These are phyloP conservation scores for Betula pendula DNA, from an alignment of 306 rosid species.

Conservation along the genomic window DNA sequence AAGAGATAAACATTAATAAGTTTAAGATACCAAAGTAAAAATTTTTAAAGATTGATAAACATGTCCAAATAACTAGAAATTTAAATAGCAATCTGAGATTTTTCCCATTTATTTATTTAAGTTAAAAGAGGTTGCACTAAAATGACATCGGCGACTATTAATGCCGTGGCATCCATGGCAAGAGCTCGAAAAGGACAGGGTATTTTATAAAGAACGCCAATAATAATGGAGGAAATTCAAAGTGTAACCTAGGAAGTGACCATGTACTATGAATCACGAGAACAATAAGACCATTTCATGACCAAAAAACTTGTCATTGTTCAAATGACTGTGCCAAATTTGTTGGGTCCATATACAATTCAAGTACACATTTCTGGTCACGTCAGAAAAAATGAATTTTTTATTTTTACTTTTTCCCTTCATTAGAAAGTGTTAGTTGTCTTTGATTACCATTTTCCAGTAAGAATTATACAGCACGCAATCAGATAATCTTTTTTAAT, in stretches of 20 bases:
- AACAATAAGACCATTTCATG: no score
- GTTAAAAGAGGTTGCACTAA: not conserved
- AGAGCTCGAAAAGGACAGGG: not conserved
- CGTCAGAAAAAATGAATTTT: not conserved
- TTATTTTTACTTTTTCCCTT: not conserved
- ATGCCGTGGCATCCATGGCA: no score
- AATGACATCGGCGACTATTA: no score
- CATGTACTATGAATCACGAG: not conserved
- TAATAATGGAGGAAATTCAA: not conserved
- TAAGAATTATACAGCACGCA: no score
- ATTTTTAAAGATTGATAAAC: no score
- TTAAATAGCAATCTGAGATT: no score
- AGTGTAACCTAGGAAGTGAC: not conserved
- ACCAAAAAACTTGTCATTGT: not conserved
- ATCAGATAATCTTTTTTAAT: no score
- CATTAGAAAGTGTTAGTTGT: no score
- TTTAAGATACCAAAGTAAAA: no score
- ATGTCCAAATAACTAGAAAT: no score
- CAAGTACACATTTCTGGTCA: not conserved
- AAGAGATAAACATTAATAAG: no score
- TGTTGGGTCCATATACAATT: not conserved
- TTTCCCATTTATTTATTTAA: not conserved
- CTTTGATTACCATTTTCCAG: no score
- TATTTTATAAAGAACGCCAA: not conserved
- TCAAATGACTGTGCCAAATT: not conserved